These are phyloP conservation scores for Gastrolobium villosum DNA, from an alignment of 306 rosid genomes.

Conservation along the genomic window DNA sequence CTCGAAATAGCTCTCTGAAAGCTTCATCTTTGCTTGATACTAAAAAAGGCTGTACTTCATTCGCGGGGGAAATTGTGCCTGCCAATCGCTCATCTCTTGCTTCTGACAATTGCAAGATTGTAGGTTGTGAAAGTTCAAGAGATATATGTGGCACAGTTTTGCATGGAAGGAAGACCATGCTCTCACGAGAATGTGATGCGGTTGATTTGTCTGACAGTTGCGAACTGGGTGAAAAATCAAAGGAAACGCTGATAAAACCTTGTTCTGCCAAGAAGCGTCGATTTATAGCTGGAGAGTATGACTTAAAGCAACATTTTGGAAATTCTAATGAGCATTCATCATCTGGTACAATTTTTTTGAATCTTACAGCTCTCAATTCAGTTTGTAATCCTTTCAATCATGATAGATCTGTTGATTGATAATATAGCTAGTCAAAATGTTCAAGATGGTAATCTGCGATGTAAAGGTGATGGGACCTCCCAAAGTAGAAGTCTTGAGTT, in stretches of 20 bases:
- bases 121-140: conserved; percentile 52
- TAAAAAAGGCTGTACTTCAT: conserved; percentile 51
- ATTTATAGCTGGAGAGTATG: conserved; percentile 62
- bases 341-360: conserved; percentile 51
- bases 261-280: conserved; percentile 75
- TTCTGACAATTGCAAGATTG: conserved; percentile 57
- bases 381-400: conserved; percentile 47
- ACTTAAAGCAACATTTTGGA: conserved; percentile 50
- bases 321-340: conserved; percentile 53
- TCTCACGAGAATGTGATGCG: conserved; percentile 51
- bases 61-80: conserved; percentile 68
- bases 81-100: conserved; percentile 86
- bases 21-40: conserved; percentile 51
- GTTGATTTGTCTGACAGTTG: conserved; percentile 58
- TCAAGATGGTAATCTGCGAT: conserved; percentile 51
- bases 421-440: conserved; percentile 55
- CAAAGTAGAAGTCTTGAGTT: conserved; percentile 52
- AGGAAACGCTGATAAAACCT: conserved; percentile 52
- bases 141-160: conserved; percentile 47
- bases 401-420: conserved; percentile 53
- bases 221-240: conserved; percentile 54
- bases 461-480: conserved; percentile 51
- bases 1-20: conserved; percentile 53
- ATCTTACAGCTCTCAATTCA: conserved; percentile 39
- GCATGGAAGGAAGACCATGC: conserved; percentile 52